Percentiles rank a stretch among this genome's conserved stretches.
These are phyloP conservation scores for Paecilomyces variotii DNA, from an alignment of 2,329 filamentous ascomycete species.

Conservation along the genomic window DNA sequence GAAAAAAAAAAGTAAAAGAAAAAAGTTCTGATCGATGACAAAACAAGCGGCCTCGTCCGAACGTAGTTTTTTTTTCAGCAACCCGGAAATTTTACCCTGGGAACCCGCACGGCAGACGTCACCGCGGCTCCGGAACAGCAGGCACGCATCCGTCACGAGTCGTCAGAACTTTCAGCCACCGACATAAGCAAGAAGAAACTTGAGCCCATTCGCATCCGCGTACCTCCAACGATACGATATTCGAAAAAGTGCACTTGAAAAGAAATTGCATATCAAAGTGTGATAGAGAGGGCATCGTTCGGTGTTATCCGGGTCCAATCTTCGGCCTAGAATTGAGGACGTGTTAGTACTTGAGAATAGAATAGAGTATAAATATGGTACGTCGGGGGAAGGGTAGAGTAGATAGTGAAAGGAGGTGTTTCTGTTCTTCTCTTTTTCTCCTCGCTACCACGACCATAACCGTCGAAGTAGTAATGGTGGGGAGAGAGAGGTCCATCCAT, in stretches of 20 bases:
- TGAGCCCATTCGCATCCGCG: background rate
- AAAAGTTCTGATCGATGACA: background rate
- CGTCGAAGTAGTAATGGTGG: background rate
- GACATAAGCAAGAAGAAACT: background rate
- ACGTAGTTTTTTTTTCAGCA: background rate
- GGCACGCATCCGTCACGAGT: background rate
- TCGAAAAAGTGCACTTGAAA: too few relatives aligned
- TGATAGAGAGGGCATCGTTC: too few relatives aligned
- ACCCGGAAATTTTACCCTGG: background rate
- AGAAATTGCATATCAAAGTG: too few relatives aligned
- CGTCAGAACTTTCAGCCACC: background rate
- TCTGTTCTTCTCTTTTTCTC: background rate
- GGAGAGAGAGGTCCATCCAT: background rate
- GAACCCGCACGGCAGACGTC: background rate
- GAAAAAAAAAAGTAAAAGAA: background rate
- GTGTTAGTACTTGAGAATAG: constrained; percentile 7
- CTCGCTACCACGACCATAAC: background rate
- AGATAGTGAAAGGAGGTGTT: too few relatives aligned
- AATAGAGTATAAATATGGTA: too few relatives aligned
- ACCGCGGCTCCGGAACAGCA: background rate
- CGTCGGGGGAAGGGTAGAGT: too few relatives aligned
- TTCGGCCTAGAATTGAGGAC: constrained; percentile 12
- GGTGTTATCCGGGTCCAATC: constrained; percentile 28
- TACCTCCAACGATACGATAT: background rate
- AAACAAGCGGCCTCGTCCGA: background rate